These are phyloP conservation scores for Mycena sanguinolenta DNA, from an alignment of 768 basidiomycete species.

Conservation along the genomic window DNA sequence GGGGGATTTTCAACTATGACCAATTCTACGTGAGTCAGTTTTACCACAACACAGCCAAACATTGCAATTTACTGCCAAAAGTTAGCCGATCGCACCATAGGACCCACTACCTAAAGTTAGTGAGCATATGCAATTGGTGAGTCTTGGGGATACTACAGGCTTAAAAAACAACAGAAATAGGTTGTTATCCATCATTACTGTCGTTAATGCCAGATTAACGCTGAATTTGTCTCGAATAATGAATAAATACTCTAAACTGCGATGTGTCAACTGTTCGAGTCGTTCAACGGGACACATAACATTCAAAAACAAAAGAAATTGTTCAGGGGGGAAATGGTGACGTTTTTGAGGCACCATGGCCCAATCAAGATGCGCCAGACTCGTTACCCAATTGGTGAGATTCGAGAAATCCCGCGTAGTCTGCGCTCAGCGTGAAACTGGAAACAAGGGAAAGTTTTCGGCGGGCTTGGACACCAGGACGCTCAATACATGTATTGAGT, in stretches of 20 bases:
- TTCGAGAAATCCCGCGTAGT: not conserved
- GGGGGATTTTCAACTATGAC: too few species aligned
- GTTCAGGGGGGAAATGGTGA: not conserved
- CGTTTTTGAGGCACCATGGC: not conserved
- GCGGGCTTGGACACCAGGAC: not conserved
- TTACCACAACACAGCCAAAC: too few species aligned
- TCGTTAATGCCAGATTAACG: not conserved
- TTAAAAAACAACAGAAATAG: not conserved
- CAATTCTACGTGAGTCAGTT: too few species aligned
- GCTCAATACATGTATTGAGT: not conserved
- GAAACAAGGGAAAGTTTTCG: not conserved
- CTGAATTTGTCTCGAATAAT: not conserved
- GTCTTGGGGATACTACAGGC: constrained; percentile 1
- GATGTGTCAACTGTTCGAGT: not conserved
- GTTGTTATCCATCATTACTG: not conserved
- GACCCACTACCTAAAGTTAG: too few species aligned
- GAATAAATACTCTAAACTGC: not conserved
- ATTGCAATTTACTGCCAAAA: too few species aligned
- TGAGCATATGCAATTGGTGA: not conserved
- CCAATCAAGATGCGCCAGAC: not conserved
- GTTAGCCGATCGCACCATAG: too few species aligned
- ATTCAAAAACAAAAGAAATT: not conserved
- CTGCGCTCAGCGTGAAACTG: not conserved
- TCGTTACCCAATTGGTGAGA: not conserved
- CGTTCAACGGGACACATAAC: not conserved